A percentile compares a stretch with the other conserved stretches of the same genome.
Evolutionary conservation across 208 protist species (phyloP).

Genomic region (Leishmania lainsoni): DNA sequence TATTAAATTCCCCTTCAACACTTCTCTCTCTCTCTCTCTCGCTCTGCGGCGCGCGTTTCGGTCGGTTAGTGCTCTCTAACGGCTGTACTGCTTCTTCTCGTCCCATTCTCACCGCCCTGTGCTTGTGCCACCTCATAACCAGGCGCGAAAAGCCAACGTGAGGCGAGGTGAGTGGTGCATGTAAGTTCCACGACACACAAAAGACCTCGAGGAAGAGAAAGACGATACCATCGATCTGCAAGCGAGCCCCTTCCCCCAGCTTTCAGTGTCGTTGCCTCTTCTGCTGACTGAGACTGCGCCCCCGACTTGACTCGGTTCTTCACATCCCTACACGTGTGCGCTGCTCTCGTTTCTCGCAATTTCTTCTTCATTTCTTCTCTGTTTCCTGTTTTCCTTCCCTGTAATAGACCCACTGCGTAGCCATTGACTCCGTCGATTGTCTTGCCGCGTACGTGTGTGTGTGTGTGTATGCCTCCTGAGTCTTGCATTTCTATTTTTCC

Average conservation of each 20-base stretch:
- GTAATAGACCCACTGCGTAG: not conserved
- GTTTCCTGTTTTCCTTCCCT: not conserved
- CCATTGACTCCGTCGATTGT: not conserved
- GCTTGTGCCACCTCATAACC: not conserved
- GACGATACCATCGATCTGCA: not conserved
- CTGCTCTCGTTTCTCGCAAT: not conserved
- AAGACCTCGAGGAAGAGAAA: not conserved
- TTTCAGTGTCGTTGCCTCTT: not conserved
- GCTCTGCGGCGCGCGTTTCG: not conserved
- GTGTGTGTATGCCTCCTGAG: not conserved
- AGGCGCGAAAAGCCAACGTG: not conserved
- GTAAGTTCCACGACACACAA: not conserved
- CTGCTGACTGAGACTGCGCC: not conserved
- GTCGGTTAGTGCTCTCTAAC: not conserved
- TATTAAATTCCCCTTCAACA: not conserved
- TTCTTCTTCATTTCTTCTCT: not conserved
- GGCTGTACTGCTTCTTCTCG: not conserved
- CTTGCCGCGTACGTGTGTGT: conserved; percentile 4
- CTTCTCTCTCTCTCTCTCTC: not conserved
- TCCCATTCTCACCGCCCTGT: not conserved
- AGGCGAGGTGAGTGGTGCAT: not conserved
- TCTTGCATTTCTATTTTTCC: not conserved
- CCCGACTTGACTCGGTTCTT: not conserved
- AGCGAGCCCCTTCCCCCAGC: not conserved
- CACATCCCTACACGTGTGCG: not conserved